Conservation (phyloP, 768 basidiomycete species). For the Grammothele lineata region DNA sequence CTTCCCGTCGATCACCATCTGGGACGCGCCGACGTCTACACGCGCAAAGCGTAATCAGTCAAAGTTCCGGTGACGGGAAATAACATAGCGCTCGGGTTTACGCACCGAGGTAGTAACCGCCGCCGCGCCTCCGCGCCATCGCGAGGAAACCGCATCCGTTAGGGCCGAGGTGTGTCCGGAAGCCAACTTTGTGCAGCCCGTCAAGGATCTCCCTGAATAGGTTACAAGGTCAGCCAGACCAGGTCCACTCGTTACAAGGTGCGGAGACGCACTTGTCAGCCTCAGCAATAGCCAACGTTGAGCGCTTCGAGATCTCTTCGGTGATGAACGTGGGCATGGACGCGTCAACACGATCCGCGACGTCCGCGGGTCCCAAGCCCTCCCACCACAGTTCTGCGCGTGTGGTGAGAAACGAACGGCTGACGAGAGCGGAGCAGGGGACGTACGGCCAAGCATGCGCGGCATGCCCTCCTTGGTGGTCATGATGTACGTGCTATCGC, state of each 20-base stretch:
- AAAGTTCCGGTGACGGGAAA: too few species aligned
- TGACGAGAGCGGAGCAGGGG: too few species aligned
- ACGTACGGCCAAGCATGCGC: conserved; percentile 25
- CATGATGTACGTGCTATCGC: conserved; percentile 48
- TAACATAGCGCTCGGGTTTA: neutral
- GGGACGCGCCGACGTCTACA: conserved; percentile 53
- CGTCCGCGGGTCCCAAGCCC: conserved; percentile 41
- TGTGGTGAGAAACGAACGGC: neutral
- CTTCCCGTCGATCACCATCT: conserved; percentile 60
- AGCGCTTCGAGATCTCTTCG: conserved; percentile 27
- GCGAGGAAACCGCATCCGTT: conserved; percentile 49
- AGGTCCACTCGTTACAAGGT: neutral
- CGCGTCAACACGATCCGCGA: conserved; percentile 51
- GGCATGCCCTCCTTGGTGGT: conserved; percentile 34
- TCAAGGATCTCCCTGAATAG: conserved; percentile 41
- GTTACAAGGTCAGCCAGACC: neutral
- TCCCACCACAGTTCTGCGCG: conserved; percentile 37
- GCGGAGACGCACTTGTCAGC: conserved; percentile 21
- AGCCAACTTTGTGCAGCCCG: conserved; percentile 53
- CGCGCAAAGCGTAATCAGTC: neutral
- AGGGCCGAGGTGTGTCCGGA: conserved; percentile 47
- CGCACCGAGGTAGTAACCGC: conserved; percentile 67
- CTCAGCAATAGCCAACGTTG: conserved; percentile 29
- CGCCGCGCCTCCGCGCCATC: conserved; percentile 43
- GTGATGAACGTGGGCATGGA: conserved; percentile 39